Percentiles rank a stretch among this genome's conserved stretches.
phyloP scores from a whole-genome alignment of 2,329 filamentous ascomycete species.

The Calonectria montana region DNA sequence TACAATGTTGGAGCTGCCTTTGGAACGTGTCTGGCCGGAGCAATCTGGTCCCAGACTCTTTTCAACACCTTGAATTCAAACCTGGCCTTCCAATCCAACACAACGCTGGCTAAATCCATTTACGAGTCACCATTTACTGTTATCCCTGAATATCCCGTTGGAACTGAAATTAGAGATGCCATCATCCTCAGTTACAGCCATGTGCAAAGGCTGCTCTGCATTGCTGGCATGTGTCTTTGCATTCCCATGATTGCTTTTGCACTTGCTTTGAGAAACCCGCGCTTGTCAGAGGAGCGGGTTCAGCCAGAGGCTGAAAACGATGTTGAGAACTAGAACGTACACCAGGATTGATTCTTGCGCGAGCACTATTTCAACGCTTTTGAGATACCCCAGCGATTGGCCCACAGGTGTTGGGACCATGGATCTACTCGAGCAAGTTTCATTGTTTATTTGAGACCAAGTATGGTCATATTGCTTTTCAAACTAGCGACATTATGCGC shows the following conservation, averaged over 20 bases:
- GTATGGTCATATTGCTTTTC: neutral
- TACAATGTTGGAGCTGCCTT: conserved; percentile 56
- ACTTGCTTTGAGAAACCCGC: conserved; percentile 55
- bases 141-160: conserved; percentile 51
- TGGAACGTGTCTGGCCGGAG: conserved; percentile 53
- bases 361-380: neutral
- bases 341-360: neutral
- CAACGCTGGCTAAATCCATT: conserved; percentile 48
- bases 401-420: neutral
- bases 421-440: neutral
- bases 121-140: conserved; percentile 52
- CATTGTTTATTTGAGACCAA: neutral
- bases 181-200: conserved; percentile 59
- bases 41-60: conserved; percentile 56
- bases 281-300: conserved; percentile 51
- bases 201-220: conserved; percentile 57
- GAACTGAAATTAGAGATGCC: conserved; percentile 55
- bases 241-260: conserved; percentile 60
- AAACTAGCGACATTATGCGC: neutral
- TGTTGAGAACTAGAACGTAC: neutral
- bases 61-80: conserved; percentile 46
- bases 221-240: conserved; percentile 58
- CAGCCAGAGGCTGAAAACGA: conserved; percentile 35
- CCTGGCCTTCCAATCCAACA: conserved; percentile 49
- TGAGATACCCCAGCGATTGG: neutral